These are phyloP conservation scores for Polyplosphaeria fusca DNA, from an alignment of 495 filamentous ascomycete genomes.

Conservation along the genomic window DNA sequence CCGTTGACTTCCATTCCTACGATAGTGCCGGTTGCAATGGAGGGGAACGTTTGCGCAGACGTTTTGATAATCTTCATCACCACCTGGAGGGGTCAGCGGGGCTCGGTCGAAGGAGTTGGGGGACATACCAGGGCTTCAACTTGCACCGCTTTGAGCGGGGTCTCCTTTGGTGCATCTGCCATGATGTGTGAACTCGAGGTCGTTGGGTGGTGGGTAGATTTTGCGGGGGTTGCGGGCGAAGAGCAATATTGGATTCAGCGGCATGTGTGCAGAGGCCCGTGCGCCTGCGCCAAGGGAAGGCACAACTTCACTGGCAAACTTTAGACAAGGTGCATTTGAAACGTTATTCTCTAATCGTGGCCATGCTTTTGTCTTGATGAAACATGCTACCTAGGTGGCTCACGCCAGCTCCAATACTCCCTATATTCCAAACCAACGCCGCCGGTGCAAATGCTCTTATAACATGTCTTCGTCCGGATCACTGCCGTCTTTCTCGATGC, in stretches of 20 bases:
- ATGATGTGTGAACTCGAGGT: constrained; percentile 7
- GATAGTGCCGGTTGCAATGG: constrained; percentile 81
- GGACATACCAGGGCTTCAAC: constrained; percentile 72
- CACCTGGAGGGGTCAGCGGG: constrained; percentile 55
- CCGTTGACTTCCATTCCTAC: constrained; percentile 89
- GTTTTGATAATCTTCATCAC: constrained; percentile 97
- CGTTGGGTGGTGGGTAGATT: no score
- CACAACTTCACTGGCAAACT: no score
- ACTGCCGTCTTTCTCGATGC: background rate
- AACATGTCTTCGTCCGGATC: constrained; percentile 27
- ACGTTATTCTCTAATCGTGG: no score
- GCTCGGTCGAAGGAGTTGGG: constrained; percentile 3
- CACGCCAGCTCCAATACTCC: no score
- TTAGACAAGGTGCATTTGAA: no score
- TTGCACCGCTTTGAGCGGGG: constrained; percentile 53
- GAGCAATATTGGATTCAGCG: no score
- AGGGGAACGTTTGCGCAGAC: constrained; percentile 81
- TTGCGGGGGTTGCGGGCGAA: no score
- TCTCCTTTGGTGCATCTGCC: constrained; percentile 30
- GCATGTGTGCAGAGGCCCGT: no score
- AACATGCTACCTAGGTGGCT: no score
- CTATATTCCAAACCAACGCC: background rate
- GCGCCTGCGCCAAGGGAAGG: no score
- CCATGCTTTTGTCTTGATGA: no score
- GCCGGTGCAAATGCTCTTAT: background rate